Base-by-base conservation (phyloP, 805 yeast species). In the Deakozyma indianensis region DNA sequence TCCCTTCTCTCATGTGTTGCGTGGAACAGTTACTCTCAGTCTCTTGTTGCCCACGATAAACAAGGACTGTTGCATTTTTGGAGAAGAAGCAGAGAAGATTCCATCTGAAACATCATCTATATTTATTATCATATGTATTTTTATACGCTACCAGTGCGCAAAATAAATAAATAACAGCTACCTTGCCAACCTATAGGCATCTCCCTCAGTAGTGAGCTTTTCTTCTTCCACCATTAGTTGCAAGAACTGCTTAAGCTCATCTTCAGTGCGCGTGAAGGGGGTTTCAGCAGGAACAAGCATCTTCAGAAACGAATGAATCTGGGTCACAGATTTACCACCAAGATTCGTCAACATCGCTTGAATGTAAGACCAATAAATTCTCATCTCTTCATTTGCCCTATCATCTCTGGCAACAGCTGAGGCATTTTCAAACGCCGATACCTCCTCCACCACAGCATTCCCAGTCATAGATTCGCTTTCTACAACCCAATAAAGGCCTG, bases 291-390 rank as follows among this genome's bases (percentile, higher is more conserved):
- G 82, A 1, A 74, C 74, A n/a, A 76, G 65, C 61, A 74, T 68
- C 32, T 63, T 64, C 47, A 78, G 58, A 51, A 78, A 74, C 16
- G 73, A 66, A 47, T 75, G 78, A 25, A 79, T 71, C 48, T 73
- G 65, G 14, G 62, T 67, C 3, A 66, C 55, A 2, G 75, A 71
- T 50, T 75, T 55, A 1, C 71, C 53, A 0, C 78, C 80, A 41
- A 77, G 60, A 49, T 78, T 78, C 2, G 73, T 73, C 22, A 78
- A 60, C 76, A 78, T 77, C 2, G 76, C 77, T 16, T 57, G 58
- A 23, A 79, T 67, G 51, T 69, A 74, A 0, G 79, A 73, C 70
- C 72, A 68, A 47, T 62, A 65, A 4, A 57, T 47, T 43, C 56
- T 56, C 68, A 64, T 59, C 35, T 59, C 67, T 42, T 62, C 66